Evolutionary conservation across 2,329 filamentous ascomycete species (phyloP).

Genomic region (Fusarium praegraminearum): DNA sequence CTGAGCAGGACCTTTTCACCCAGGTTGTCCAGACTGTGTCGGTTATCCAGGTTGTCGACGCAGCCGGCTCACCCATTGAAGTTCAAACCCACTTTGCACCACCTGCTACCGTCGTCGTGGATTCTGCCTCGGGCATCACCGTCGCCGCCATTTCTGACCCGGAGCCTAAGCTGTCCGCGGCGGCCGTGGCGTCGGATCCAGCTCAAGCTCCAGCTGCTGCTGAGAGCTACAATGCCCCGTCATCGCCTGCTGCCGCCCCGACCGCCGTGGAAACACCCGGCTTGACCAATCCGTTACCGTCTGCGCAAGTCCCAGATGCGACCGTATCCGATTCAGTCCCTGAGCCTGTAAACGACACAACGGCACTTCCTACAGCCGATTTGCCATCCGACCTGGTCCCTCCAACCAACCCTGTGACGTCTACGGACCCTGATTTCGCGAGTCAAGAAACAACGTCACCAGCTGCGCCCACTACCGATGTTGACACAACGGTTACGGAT

Average conservation of each 20-base stretch:
- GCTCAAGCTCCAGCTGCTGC: slow-evolving; percentile 39
- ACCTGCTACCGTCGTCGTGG: slow-evolving; percentile 55
- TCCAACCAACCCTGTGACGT: slow-evolving; percentile 24
- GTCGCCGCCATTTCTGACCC: slow-evolving; percentile 50
- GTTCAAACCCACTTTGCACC: slow-evolving; percentile 58
- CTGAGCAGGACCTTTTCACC: slow-evolving; percentile 53
- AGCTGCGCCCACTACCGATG: slow-evolving; percentile 29
- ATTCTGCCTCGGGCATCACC: slow-evolving; percentile 54
- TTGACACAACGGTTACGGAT: slow-evolving; percentile 30
- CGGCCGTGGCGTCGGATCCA: slow-evolving; percentile 42
- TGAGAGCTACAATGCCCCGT: slow-evolving; percentile 41
- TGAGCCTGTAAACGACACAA: slow-evolving; percentile 30
- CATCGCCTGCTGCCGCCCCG: slow-evolving; percentile 29
- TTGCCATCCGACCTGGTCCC: slow-evolving; percentile 23
- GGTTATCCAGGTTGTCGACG: slow-evolving; percentile 65
- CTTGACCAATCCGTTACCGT: slow-evolving; percentile 38
- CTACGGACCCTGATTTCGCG: slow-evolving; percentile 24
- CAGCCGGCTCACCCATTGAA: slow-evolving; percentile 58
- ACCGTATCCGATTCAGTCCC: slow-evolving; percentile 32
- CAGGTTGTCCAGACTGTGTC: slow-evolving; percentile 67
- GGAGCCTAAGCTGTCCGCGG: slow-evolving; percentile 40
- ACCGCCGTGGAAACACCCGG: slow-evolving; percentile 38
- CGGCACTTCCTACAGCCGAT: slow-evolving; percentile 32
- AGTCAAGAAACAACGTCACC: slow-evolving; percentile 36
- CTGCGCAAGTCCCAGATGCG: slow-evolving; percentile 30